Evolutionary conservation across 2,329 filamentous ascomycete genomes (phyloP).

Genomic region (Stenocarpella maydis): DNA sequence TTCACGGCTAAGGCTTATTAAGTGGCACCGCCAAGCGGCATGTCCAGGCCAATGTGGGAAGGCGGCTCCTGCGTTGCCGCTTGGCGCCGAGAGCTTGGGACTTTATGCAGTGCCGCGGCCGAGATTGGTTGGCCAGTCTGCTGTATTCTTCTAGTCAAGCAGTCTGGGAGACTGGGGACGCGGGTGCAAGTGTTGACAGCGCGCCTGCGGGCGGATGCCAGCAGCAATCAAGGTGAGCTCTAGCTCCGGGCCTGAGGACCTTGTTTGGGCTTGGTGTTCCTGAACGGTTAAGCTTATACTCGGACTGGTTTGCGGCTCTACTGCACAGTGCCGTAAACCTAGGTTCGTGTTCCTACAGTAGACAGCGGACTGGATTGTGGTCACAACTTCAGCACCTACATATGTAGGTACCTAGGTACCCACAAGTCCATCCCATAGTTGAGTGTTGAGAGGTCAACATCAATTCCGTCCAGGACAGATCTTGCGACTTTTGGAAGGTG

Average conservation of each 20-base stretch:
- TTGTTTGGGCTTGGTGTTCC: background rate
- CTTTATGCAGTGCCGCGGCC: conserved; percentile 9
- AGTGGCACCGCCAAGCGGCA: conserved; percentile 20
- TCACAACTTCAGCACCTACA: no score
- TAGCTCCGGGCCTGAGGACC: background rate
- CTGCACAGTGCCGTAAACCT: background rate
- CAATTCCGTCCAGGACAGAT: background rate
- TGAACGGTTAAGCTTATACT: conserved; percentile 19
- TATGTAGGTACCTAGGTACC: no score
- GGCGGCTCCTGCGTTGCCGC: background rate
- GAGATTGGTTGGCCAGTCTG: background rate
- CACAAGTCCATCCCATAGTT: background rate
- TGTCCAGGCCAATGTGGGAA: conserved; percentile 10
- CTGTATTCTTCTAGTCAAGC: background rate
- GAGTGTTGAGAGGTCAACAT: background rate
- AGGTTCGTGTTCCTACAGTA: no score
- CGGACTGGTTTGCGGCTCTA: conserved; percentile 15
- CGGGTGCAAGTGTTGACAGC: no score
- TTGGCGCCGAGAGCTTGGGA: conserved; percentile 29
- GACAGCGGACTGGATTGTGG: no score
- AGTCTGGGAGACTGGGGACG: no score
- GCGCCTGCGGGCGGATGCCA: no score
- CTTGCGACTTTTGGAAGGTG: conserved; percentile 12
- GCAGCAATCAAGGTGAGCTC: background rate
- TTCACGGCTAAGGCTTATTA: background rate